Conservation (phyloP, 257 asterid genomes). For the Capsicum rhomboideum region DNA sequence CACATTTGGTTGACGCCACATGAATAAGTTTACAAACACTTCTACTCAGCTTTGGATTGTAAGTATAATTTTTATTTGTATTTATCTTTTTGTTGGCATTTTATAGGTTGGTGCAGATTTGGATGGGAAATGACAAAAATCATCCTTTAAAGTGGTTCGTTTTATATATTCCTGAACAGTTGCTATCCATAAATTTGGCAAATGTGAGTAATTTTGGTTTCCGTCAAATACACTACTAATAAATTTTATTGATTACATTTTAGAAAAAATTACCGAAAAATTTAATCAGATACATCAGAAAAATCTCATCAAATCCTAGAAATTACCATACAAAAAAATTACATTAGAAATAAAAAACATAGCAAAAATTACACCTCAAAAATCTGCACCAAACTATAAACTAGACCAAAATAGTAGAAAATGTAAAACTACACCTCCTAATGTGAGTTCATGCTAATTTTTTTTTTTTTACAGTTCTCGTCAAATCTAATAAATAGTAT, state of each 20-base stretch:
- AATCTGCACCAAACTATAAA: no score
- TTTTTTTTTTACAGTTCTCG: no score
- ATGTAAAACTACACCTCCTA: no score
- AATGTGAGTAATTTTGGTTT: neutral
- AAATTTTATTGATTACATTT: neutral
- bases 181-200: neutral
- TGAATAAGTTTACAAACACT: conserved; percentile 22
- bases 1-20: conserved; percentile 62
- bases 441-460: neutral
- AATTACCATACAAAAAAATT: neutral
- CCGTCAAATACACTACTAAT: neutral
- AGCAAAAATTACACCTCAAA: neutral
- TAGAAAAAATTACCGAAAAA: neutral
- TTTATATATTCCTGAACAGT: no score
- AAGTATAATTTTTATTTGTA: conserved; percentile 8
- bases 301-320: neutral
- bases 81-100: neutral
- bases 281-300: neutral
- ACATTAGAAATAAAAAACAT: neutral
- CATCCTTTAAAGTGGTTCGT: no score
- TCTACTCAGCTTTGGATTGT: conserved; percentile 45
- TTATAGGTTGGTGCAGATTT: no score
- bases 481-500: neutral
- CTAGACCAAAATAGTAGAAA: no score
- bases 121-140: no score